Base-by-base conservation (phyloP, 306 rosid genomes). In the Glycine tomentella region DNA sequence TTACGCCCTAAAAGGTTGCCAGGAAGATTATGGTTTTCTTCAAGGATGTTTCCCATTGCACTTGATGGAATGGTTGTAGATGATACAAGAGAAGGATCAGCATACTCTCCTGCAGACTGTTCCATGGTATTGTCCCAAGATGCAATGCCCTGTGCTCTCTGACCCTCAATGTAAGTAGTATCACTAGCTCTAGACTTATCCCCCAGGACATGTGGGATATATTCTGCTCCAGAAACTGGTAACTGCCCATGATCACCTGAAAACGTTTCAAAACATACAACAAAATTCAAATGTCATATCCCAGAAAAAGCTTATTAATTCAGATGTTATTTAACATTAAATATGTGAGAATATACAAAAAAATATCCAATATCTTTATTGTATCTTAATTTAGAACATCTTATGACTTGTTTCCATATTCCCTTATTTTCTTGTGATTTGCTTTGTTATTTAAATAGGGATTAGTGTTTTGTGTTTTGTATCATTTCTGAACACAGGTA, bases 81-180 rank as follows among this genome's bases (percentile, higher is more conserved):
- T 64, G 90, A 80, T 56, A 62, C 86, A 78, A 44, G 51, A 81
- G 94, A 88, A 56, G 83, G 84, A 80, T 79, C 81, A 66, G 81
- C 8, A 57, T 83, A 77, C 66, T 68, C 80, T 78, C 89, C 91
- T 36, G 73, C 64, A 33, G 87, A 77, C 61, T 90, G 92, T 59
- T 87, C 90, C 78, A 89, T 51, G 80, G 75, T 86, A 84, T 90
- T 86, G 85, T 87, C 88, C 97, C 88, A 89, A 7, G 94, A 85
- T 53, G 81, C 82, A 74, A 76, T 58, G 76, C 86, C 86, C 69
- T 87, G 81, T 71, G 80, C 75, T 77, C 87, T 85, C 82, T 79
- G 89, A 15, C 85, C 84, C 71, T 83, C 90, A 71, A 48, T 57
- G 66, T 72, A 69, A 74, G 55, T 20, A 52, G 74, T 52, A 81